Conservation (phyloP, 345 rosid genomes). For the Lumnitzera littorea region DNA sequence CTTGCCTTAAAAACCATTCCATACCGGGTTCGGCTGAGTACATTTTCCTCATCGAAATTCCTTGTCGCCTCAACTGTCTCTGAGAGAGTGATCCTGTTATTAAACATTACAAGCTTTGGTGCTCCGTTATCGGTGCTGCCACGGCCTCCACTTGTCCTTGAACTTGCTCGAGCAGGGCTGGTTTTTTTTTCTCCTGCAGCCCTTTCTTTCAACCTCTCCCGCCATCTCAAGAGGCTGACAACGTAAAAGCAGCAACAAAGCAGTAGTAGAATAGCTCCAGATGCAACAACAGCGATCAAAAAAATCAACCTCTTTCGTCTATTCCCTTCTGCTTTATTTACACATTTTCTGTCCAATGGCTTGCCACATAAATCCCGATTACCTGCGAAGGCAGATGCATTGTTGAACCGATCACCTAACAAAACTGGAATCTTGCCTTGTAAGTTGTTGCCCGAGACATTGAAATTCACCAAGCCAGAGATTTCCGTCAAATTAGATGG, state of each 20-base stretch:
- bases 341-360: slow-evolving; percentile 51
- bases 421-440: slow-evolving; percentile 60
- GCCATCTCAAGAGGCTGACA: slow-evolving; percentile 80
- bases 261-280: slow-evolving; percentile 51
- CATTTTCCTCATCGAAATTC: slow-evolving; percentile 90
- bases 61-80: slow-evolving; percentile 87
- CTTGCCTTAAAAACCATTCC: slow-evolving; percentile 86
- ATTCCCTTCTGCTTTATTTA: slow-evolving; percentile 22
- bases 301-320: slow-evolving; percentile 52
- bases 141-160: slow-evolving; percentile 68
- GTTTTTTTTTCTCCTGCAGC: slow-evolving; percentile 80
- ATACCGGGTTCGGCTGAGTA: slow-evolving; percentile 63
- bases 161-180: slow-evolving; percentile 79
- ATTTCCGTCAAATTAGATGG: slow-evolving; percentile 47
- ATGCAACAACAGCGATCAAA: slow-evolving; percentile 45
- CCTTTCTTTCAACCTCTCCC: slow-evolving; percentile 56
- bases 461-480: slow-evolving; percentile 47
- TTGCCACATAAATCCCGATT: slow-evolving; percentile 64
- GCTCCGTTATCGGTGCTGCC: slow-evolving; percentile 81
- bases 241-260: slow-evolving; percentile 83
- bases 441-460: slow-evolving; percentile 66
- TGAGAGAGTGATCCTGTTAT: slow-evolving; percentile 74
- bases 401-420: slow-evolving; percentile 51
- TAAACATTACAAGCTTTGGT: slow-evolving; percentile 92
- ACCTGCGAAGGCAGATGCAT: slow-evolving; percentile 47